Evolutionary conservation across 2,329 filamentous ascomycete species (phyloP).

Genomic region (Verticillium isaacii): DNA sequence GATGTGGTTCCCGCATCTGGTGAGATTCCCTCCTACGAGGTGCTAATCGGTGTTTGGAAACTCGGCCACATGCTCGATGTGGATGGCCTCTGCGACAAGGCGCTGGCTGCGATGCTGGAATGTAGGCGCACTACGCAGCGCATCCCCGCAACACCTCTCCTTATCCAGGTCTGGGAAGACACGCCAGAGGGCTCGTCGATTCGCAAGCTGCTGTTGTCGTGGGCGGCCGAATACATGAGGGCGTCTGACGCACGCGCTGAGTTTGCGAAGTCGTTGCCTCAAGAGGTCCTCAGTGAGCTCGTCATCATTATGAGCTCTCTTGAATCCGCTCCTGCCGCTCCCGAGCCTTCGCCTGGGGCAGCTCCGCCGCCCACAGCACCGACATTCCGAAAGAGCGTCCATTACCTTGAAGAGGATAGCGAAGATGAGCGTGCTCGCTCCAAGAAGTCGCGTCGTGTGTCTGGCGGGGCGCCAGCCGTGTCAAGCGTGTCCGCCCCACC

Average conservation of each 20-base stretch:
- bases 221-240: conserved; percentile 60
- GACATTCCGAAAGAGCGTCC: conserved; percentile 38
- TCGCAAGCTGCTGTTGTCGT: conserved; percentile 51
- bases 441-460: conserved; percentile 40
- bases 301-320: conserved; percentile 58
- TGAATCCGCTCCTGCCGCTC: conserved; percentile 31
- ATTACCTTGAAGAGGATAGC: conserved; percentile 40
- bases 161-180: conserved; percentile 58
- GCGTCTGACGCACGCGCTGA: conserved; percentile 50
- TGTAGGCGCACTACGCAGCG: conserved; percentile 45
- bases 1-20: conserved; percentile 36
- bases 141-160: conserved; percentile 54
- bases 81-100: conserved; percentile 50
- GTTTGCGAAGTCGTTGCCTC: conserved; percentile 56
- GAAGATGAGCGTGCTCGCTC: conserved; percentile 30
- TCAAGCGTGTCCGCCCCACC: conserved; percentile 8
- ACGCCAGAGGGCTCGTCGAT: conserved; percentile 57
- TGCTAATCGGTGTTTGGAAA: conserved; percentile 53
- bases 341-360: conserved; percentile 17
- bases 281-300: conserved; percentile 58
- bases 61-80: conserved; percentile 47
- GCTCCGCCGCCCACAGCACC: conserved; percentile 8
- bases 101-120: conserved; percentile 54
- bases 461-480: conserved; percentile 21
- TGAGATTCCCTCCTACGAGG: conserved; percentile 46